Evolutionary conservation across 139 green algal species (phyloP).

Genomic region (Coelastrella sp.): DNA sequence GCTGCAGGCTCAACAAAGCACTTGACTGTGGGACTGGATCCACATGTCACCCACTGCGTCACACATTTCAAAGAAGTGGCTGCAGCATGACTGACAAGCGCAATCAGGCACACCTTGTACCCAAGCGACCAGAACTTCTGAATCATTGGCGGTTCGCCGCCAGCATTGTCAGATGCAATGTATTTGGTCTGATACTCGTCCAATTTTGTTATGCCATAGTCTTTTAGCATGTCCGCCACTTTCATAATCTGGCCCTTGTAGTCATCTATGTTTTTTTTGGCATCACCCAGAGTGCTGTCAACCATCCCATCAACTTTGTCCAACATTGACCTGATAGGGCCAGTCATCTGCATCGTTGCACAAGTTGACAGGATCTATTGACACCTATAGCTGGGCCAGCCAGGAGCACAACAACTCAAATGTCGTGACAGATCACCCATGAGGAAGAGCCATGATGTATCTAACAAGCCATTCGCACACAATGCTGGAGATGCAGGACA

Average conservation of each 20-base stretch:
- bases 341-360: neutral
- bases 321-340: neutral
- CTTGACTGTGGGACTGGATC: no score
- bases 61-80: no score
- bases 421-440: no score
- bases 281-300: neutral
- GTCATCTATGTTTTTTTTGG: neutral
- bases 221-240: neutral
- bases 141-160: neutral
- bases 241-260: neutral
- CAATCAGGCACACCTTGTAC: conserved; percentile 11
- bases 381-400: no score
- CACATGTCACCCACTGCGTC: no score
- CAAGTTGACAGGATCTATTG: neutral
- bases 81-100: no score
- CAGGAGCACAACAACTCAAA: no score
- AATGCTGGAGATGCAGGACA: no score
- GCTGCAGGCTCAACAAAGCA: no score
- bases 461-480: no score
- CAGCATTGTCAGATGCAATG: neutral
- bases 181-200: neutral
- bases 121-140: neutral
- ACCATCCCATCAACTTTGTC: neutral
- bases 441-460: no score
- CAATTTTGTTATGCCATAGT: neutral